Conservation (phyloP, 768 basidiomycete species). For the Clitopilus passeckerianus region DNA sequence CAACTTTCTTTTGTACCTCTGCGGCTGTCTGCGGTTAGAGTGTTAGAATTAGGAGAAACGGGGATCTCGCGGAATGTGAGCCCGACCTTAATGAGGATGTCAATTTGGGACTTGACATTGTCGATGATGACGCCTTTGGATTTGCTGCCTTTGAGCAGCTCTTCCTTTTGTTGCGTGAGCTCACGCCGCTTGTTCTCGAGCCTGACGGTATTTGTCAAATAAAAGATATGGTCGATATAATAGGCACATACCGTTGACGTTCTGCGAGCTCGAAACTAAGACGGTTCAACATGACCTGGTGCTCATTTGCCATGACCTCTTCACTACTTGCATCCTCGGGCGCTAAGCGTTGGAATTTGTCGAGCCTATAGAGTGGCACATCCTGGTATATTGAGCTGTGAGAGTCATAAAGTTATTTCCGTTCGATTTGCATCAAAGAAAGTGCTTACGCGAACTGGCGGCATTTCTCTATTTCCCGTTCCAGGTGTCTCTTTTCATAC, state of each 20-base stretch:
- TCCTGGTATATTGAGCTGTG: conserved; percentile 85
- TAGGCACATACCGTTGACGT: conserved; percentile 65
- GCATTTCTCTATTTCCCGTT: conserved; percentile 90
- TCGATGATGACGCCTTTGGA: conserved; percentile 69
- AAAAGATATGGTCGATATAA: conserved; percentile 7
- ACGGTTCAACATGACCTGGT: conserved; percentile 85
- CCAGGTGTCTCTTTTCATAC: conserved; percentile 87
- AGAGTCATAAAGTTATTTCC: not conserved
- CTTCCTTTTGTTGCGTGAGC: conserved; percentile 66
- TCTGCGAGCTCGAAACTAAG: conserved; percentile 85
- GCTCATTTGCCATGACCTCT: conserved; percentile 61
- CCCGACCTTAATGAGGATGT: conserved; percentile 66
- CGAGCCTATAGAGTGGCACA: conserved; percentile 64
- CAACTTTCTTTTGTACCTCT: conserved; percentile 73
- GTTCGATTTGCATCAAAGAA: not conserved
- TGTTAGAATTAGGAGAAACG: conserved; percentile 6
- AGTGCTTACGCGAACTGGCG: conserved; percentile 80
- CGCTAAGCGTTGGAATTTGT: conserved; percentile 66
- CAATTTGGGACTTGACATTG: conserved; percentile 73
- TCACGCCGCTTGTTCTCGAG: conserved; percentile 70
- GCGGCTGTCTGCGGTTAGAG: conserved; percentile 47
- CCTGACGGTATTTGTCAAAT: conserved; percentile 29
- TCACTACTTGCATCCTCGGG: conserved; percentile 61
- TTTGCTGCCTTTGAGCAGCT: conserved; percentile 77
- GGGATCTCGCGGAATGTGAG: not conserved